Evolutionary conservation across 805 yeast genomes (phyloP), one percentile per base, ranked within the genome.

Genomic region (Priceomyces carsonii): DNA sequence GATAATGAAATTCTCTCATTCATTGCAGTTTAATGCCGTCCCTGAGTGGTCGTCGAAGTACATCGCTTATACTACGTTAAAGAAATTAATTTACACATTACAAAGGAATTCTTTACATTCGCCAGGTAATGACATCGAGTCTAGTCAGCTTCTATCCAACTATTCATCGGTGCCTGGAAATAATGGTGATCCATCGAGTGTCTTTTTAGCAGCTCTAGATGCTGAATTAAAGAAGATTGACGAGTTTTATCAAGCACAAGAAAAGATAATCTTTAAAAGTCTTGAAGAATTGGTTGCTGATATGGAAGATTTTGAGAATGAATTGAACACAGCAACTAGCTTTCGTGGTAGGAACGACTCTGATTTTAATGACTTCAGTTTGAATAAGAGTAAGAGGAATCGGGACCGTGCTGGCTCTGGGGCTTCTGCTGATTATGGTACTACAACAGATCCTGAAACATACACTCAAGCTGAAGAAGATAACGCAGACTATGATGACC

Each of bases 1-100:
- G 14, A 29, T 24, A 8, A 91, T 91, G 99, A 91, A 91, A 75
- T 91, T 91, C 66, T 84, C 95, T 17, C 96, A 90, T 56, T 86
- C 96, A 5, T 67, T 91, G 45, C 96, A 91, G 72, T 90, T 91
- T 64, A 91, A 91, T 61, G 96, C 98, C 16, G 98, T 93, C 4
- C 97, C 99, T 2, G 98, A 93, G 59, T 91, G 99, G 99, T 79
- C 95, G 8, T 81, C 95, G 18, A 80, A 85, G 57, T 91, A 91
- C 61, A 82, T 91, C 38, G 90, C 95, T 36, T 91, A 91, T 61
- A 85, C 95, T 1, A 81, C 85, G 24, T 69, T 93, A 40, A 91
- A 93, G 59, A 87, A 86, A 63, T 73, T 85, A 26, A 85, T 90
- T 18, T 91, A 90, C 59, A 70, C 80, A 12, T 69, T 91, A 30